Evolutionary conservation across 2,329 filamentous ascomycete species (phyloP).

Genomic region (Fusarium algeriense): DNA sequence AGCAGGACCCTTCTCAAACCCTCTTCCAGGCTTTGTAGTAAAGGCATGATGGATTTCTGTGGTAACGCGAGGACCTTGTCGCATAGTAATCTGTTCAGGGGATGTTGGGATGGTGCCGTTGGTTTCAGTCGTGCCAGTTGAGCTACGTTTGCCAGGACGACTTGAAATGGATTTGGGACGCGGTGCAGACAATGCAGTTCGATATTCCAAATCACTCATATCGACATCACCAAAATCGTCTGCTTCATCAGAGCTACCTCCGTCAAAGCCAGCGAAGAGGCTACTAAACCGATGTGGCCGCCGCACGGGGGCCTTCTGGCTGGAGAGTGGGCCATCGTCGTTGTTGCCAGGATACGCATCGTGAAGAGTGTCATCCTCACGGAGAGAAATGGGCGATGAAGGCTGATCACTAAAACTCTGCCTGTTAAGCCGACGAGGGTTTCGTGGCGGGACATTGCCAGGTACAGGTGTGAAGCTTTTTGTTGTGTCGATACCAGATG

Average conservation of each 20-base stretch:
- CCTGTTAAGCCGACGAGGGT: conserved; percentile 68
- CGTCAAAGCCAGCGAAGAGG: conserved; percentile 87
- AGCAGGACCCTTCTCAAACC: conserved; percentile 55
- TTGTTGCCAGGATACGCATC: conserved; percentile 84
- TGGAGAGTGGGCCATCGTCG: conserved; percentile 79
- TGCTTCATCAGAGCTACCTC: conserved; percentile 73
- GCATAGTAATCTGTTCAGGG: conserved; percentile 56
- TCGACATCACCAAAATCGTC: conserved; percentile 73
- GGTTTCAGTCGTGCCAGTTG: conserved; percentile 47
- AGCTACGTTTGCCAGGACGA: conserved; percentile 58
- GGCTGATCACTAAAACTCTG: conserved; percentile 62
- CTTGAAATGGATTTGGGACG: conserved; percentile 60
- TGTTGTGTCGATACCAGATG: conserved; percentile 46
- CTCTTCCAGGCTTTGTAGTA: conserved; percentile 53
- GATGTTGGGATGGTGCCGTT: conserved; percentile 55
- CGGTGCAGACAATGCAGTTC: conserved; percentile 74
- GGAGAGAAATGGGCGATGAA: conserved; percentile 60
- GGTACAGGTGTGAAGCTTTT: conserved; percentile 66
- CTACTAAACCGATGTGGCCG: conserved; percentile 83
- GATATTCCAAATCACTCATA: conserved; percentile 74
- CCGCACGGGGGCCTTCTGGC: conserved; percentile 70
- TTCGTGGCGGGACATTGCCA: conserved; percentile 68
- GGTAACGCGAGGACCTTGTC: conserved; percentile 48
- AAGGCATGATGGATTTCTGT: conserved; percentile 62
- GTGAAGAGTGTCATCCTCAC: conserved; percentile 58